These are phyloP conservation scores for Calonectria honghensis DNA, from an alignment of 2,329 filamentous ascomycete species.

Conservation along the genomic window DNA sequence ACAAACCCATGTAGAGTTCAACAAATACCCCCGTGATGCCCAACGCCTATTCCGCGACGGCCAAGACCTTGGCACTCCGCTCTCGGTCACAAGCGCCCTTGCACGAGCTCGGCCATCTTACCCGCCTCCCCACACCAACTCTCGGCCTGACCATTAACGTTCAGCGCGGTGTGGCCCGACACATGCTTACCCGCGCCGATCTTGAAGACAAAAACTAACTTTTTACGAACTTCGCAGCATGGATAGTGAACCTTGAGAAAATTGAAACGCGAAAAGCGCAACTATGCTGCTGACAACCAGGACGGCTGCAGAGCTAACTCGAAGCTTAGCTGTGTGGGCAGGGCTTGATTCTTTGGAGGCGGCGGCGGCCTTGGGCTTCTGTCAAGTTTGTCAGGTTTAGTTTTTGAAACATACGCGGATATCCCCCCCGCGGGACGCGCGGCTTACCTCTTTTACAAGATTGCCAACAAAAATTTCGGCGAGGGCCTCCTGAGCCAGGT, in stretches of 20 bases:
- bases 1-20: not conserved
- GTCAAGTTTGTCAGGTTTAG: not conserved
- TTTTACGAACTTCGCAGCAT: not conserved
- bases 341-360: not conserved
- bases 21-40: not conserved
- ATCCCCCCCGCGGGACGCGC: not conserved
- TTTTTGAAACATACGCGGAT: not conserved
- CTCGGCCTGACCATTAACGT: not conserved
- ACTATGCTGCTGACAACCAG: conserved; percentile 8
- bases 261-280: not conserved
- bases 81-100: not conserved
- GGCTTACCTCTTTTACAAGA: not conserved
- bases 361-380: not conserved
- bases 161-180: not conserved
- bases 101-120: not conserved
- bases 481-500: conserved; percentile 7
- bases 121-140: not conserved
- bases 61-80: conserved; percentile 2
- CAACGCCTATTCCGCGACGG: not conserved
- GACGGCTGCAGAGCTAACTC: not conserved
- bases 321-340: not conserved
- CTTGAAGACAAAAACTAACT: not conserved
- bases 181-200: not conserved
- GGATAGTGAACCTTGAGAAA: conserved; percentile 5
- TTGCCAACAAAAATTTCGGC: conserved; percentile 4